Percentiles rank a stretch among this genome's conserved stretches.
Conservation (phyloP, 257 asterid species). For the Buddleja alternifolia region DNA sequence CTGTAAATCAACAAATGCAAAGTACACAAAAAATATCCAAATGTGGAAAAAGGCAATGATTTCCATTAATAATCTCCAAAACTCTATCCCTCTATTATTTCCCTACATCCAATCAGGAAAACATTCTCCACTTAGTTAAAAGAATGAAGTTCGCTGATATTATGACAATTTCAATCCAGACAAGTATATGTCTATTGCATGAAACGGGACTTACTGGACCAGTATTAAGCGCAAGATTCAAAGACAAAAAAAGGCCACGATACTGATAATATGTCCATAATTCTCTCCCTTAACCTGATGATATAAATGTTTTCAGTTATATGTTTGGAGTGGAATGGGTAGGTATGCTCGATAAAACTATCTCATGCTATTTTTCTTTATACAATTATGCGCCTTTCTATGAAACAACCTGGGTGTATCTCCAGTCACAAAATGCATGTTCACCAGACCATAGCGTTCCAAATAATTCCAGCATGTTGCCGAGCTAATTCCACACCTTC, state of each 20-base stretch:
- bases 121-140: conserved; percentile 2
- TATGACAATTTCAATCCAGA: background rate
- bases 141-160: background rate
- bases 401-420: too few species aligned
- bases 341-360: background rate
- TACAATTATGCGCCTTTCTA: conserved; percentile 3
- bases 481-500: conserved; percentile 8
- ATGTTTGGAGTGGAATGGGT: background rate
- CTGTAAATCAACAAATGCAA: background rate
- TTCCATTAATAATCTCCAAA: conserved; percentile 5
- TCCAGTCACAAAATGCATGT: conserved; percentile 12
- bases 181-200: background rate
- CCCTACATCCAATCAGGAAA: background rate
- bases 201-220: background rate
- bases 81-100: conserved; percentile 11
- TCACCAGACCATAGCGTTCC: conserved; percentile 16
- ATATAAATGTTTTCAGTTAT: conserved; percentile 6
- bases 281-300: conserved; percentile 18
- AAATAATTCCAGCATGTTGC: background rate
- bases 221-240: conserved; percentile 19
- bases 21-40: background rate
- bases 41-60: conserved; percentile 10
- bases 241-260: conserved; percentile 15
- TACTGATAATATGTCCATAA: conserved; percentile 9
- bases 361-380: conserved; percentile 3